These are phyloP conservation scores for Trametes sanguinea DNA, from an alignment of 768 basidiomycete genomes.

Conservation along the genomic window DNA sequence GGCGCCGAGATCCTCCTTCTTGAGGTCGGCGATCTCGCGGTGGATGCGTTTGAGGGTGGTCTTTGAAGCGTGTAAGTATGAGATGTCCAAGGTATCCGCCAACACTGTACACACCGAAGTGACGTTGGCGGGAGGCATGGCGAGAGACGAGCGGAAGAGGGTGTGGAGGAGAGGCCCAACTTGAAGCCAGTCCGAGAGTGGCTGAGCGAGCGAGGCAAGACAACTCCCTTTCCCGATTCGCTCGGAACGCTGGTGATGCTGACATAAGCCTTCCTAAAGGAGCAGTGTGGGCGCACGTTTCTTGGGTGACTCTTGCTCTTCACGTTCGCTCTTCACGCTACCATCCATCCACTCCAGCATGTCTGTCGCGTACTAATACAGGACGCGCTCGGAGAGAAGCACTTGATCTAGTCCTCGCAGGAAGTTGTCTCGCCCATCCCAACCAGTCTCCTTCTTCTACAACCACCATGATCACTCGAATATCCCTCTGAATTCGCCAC, in stretches of 20 bases:
- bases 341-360: no score
- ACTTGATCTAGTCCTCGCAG: not conserved
- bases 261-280: not conserved
- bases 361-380: no score
- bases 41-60: slow-evolving; percentile 82
- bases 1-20: slow-evolving; percentile 79
- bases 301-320: not conserved
- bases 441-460: not conserved
- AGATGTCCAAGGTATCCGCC: not conserved
- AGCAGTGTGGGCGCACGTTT: not conserved
- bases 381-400: not conserved
- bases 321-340: not conserved
- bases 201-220: no score
- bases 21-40: slow-evolving; percentile 76
- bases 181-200: not conserved
- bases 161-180: not conserved
- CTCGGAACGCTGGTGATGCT: not conserved
- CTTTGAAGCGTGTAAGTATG: slow-evolving; percentile 27
- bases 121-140: slow-evolving; percentile 23
- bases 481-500: slow-evolving; percentile 38
- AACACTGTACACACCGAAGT: slow-evolving; percentile 4
- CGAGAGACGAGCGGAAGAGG: not conserved
- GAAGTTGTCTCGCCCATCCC: slow-evolving; percentile 1
- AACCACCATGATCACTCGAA: slow-evolving; percentile 57
- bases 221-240: no score